phyloP scores from a whole-genome alignment of 106 monocot species.

The Posidonia australis region DNA sequence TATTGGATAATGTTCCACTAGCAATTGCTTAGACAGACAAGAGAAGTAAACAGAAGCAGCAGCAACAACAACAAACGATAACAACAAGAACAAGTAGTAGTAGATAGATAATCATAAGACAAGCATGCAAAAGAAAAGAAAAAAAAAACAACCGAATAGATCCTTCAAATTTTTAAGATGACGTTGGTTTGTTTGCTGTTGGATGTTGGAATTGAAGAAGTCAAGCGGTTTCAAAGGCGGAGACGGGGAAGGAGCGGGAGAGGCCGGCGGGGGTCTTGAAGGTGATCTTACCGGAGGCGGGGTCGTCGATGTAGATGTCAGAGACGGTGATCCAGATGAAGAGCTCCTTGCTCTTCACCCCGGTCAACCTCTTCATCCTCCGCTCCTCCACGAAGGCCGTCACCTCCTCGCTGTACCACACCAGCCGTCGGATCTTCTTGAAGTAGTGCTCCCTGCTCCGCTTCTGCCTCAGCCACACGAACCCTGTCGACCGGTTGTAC shows the following conservation, averaged over 20 bases:
- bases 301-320: constrained; percentile 32
- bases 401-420: constrained; percentile 39
- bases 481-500: constrained; percentile 15
- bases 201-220: too few species aligned
- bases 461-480: constrained; percentile 58
- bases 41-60: too few species aligned
- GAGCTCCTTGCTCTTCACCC: constrained; percentile 60
- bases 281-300: constrained; percentile 12
- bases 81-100: too few species aligned
- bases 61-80: too few species aligned
- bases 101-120: too few species aligned
- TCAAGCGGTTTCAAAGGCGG: constrained; percentile 23
- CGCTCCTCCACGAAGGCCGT: constrained; percentile 42
- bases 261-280: constrained; percentile 41
- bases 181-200: too few species aligned
- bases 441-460: constrained; percentile 37
- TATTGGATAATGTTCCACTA: too few species aligned
- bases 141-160: too few species aligned
- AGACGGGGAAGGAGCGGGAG: constrained; percentile 35
- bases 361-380: constrained; percentile 42
- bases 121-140: too few species aligned
- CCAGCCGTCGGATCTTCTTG: constrained; percentile 24
- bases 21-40: too few species aligned
- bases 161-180: too few species aligned
- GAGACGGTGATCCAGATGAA: constrained; percentile 41